Percentiles rank a stretch among this genome's conserved stretches.
These are phyloP conservation scores for Wakefieldia striispora DNA, from an alignment of 768 basidiomycete genomes.

Conservation along the genomic window DNA sequence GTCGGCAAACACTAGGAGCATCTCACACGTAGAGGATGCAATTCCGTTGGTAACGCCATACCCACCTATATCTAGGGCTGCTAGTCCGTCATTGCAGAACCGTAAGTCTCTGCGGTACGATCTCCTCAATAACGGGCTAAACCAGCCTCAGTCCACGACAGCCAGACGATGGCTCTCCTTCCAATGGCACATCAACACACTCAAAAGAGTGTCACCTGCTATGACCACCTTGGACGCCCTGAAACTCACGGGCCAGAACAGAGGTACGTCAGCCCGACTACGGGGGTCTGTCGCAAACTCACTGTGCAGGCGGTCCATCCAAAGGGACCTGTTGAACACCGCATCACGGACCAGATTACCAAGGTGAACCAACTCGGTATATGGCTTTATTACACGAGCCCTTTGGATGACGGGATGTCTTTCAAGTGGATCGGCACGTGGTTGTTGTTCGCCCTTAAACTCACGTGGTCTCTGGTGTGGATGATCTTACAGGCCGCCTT, in stretches of 20 bases:
- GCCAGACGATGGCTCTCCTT: not conserved
- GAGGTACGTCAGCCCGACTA: slow-evolving; percentile 16
- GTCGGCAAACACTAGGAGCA: too few relatives aligned
- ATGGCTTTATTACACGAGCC: slow-evolving; percentile 7
- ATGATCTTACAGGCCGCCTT: too few relatives aligned
- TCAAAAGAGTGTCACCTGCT: slow-evolving; percentile 2
- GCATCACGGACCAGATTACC: slow-evolving; percentile 1
- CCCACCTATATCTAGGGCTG: too few relatives aligned
- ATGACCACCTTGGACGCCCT: not conserved
- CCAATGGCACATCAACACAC: not conserved
- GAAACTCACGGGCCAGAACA: slow-evolving; percentile 10
- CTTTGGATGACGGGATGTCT: not conserved
- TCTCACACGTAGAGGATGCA: too few relatives aligned
- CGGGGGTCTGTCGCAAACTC: slow-evolving; percentile 13
- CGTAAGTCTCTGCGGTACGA: not conserved
- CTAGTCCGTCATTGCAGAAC: not conserved
- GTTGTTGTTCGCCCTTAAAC: slow-evolving; percentile 14
- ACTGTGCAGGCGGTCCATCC: slow-evolving; percentile 12
- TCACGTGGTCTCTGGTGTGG: too few relatives aligned
- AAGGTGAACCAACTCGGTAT: slow-evolving; percentile 11
- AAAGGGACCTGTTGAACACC: not conserved
- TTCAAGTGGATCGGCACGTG: slow-evolving; percentile 8
- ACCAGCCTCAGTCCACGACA: not conserved
- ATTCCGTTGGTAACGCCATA: too few relatives aligned
- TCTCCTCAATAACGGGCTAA: not conserved